Evolutionary conservation across 768 basidiomycete genomes (phyloP), one percentile per base, ranked within the genome.

Genomic region (Amanita molliuscula): DNA sequence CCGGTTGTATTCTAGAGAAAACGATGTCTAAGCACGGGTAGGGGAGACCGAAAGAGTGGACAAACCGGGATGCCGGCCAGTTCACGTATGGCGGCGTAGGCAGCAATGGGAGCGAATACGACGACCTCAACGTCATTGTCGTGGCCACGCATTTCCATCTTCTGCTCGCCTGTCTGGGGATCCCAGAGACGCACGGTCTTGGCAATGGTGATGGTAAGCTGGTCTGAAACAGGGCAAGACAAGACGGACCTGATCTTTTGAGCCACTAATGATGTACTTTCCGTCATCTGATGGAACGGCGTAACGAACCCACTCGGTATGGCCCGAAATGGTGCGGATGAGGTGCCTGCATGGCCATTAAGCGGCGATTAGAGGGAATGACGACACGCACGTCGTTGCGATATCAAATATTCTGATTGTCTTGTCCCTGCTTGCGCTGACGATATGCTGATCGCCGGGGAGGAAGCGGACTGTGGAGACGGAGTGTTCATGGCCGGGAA

Each of bases 401-500:
- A 94, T 82, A 64, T 93, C 87, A 72, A 89, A 95, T 45, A 94
- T 70, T 56, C 86, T 70, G 48, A 95, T 88, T 5, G 89, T 86
- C 67, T 79, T 77, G 64, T 95, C 92, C 62, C 92, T 73, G 65
- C 91, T 92, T 1, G 90, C 86, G 46, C 86, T 90, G 55, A 93
- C 81, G 53, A 95, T 76, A 56, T 75, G 76, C 61, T 85, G 84
- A 61, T 91, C 92, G 45, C 83, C 82, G 0, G 90, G 89, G 59
- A 92, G 73, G 62, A 94, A 95, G 16, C 83, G 78, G 1, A 84
- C 90, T 23, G 81, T 80, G 9, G 92, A 93, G 43, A 95, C 86
- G 10, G 87, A 81, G 64, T 95, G 92, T 63, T 95, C 92, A 59
- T 95, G 92, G 6, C 91, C 92, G 50, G 84, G 80, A 44, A 94